These are phyloP conservation scores for Ilyonectria robusta DNA, from an alignment of 2,329 filamentous ascomycete species.

Conservation along the genomic window DNA sequence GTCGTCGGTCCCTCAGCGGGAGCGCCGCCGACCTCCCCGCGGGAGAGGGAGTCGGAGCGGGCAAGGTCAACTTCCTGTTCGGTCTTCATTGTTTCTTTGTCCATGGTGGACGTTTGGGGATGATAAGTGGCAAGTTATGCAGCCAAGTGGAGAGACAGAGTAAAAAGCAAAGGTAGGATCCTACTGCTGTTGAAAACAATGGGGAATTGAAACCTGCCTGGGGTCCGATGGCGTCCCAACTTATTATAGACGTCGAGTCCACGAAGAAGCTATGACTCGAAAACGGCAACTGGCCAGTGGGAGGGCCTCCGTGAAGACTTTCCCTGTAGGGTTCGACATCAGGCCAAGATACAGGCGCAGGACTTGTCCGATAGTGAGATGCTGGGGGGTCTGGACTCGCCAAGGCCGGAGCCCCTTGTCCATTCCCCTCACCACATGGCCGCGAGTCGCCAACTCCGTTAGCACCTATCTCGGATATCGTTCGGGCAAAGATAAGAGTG, in stretches of 20 bases:
- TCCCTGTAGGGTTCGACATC: slow-evolving; percentile 8
- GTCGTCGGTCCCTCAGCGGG: slow-evolving; percentile 11
- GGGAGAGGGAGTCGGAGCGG: slow-evolving; percentile 20
- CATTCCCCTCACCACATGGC: slow-evolving; percentile 2
- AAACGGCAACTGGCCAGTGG: slow-evolving; percentile 2
- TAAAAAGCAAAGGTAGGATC: not conserved
- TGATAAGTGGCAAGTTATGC: not conserved
- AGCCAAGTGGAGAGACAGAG: not conserved
- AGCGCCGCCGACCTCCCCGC: slow-evolving; percentile 20
- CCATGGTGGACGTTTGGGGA: slow-evolving; percentile 6
- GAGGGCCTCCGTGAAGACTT: slow-evolving; percentile 16
- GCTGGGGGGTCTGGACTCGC: slow-evolving; percentile 11
- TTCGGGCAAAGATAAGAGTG: slow-evolving; percentile 13
- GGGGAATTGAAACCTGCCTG: not conserved
- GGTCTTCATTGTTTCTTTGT: slow-evolving; percentile 20
- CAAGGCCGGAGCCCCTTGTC: slow-evolving; percentile 1
- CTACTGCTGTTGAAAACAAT: not conserved
- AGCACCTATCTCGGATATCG: not conserved
- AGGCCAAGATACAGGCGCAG: not conserved
- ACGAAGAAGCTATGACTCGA: not conserved
- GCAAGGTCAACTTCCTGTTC: slow-evolving; percentile 12
- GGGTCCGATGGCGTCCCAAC: slow-evolving; percentile 3
- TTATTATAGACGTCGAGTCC: slow-evolving; percentile 1
- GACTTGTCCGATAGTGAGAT: slow-evolving; percentile 2
- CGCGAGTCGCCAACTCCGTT: not conserved